These are phyloP conservation scores for Epichloe sp. DNA, from an alignment of 2,329 filamentous ascomycete species.

Conservation along the genomic window DNA sequence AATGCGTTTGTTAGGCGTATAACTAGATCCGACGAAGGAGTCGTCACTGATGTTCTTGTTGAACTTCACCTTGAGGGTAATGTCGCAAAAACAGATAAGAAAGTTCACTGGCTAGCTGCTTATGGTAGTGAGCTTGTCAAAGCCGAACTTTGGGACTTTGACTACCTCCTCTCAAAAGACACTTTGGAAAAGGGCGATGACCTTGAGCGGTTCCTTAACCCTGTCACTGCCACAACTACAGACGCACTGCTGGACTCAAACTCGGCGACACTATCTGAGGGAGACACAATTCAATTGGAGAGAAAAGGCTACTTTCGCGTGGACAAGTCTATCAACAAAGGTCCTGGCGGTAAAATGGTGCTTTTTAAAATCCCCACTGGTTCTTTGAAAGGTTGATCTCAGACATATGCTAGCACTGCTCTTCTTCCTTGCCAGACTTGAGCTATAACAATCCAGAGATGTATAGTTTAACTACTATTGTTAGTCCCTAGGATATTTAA, in stretches of 20 bases:
- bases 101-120: conserved; percentile 3
- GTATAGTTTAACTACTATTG: no score
- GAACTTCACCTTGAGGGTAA: background rate
- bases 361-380: conserved; percentile 3
- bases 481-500: no score
- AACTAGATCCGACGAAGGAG: background rate
- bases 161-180: background rate
- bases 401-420: no score
- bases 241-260: background rate
- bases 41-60: background rate
- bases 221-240: background rate
- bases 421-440: no score
- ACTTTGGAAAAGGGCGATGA: background rate
- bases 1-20: background rate
- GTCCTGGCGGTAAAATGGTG: background rate
- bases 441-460: no score
- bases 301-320: background rate
- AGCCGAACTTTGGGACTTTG: conserved; percentile 1
- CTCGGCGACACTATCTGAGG: background rate
- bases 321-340: background rate
- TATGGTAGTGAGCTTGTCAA: background rate
- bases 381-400: background rate
- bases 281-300: background rate
- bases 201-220: background rate
- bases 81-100: background rate